Evolutionary conservation across 2,329 filamentous ascomycete species (phyloP).

Genomic region (Aspergillus sp.): DNA sequence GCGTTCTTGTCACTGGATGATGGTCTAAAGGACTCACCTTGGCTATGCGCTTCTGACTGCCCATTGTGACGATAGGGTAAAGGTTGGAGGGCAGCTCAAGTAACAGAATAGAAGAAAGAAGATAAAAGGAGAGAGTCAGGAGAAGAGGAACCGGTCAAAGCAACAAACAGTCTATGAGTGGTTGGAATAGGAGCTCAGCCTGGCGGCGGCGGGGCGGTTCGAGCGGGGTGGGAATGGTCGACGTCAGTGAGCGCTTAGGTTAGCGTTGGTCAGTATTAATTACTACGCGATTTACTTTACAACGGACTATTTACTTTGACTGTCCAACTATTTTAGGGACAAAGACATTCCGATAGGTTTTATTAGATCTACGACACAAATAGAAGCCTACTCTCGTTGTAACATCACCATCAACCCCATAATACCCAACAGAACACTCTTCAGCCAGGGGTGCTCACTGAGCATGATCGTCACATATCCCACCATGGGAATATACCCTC

Average conservation of each 20-base stretch:
- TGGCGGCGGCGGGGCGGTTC: constrained; percentile 10
- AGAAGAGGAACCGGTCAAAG: neutral
- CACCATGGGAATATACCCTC: constrained; percentile 89
- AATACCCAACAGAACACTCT: constrained; percentile 87
- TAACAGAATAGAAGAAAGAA: constrained; percentile 2
- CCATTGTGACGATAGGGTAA: constrained; percentile 25
- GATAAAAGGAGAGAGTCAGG: neutral
- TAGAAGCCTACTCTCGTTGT: constrained; percentile 70
- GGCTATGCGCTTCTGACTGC: constrained; percentile 47
- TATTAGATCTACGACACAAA: neutral
- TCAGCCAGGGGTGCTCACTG: constrained; percentile 94
- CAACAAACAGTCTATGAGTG: neutral
- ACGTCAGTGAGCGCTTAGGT: constrained; percentile 12
- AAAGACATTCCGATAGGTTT: neutral
- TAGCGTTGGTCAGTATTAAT: too few species aligned
- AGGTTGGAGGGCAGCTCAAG: constrained; percentile 12
- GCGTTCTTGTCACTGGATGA: neutral
- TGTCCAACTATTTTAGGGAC: neutral
- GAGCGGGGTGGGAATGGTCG: constrained; percentile 4
- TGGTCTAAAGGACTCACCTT: constrained; percentile 32
- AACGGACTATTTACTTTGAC: too few species aligned
- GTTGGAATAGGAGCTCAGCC: neutral
- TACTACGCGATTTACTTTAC: neutral
- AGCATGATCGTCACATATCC: constrained; percentile 96
- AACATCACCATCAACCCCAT: constrained; percentile 94